Evolutionary conservation across 768 basidiomycete species (phyloP).

Genomic region (Boletus rufocinnamomeus): DNA sequence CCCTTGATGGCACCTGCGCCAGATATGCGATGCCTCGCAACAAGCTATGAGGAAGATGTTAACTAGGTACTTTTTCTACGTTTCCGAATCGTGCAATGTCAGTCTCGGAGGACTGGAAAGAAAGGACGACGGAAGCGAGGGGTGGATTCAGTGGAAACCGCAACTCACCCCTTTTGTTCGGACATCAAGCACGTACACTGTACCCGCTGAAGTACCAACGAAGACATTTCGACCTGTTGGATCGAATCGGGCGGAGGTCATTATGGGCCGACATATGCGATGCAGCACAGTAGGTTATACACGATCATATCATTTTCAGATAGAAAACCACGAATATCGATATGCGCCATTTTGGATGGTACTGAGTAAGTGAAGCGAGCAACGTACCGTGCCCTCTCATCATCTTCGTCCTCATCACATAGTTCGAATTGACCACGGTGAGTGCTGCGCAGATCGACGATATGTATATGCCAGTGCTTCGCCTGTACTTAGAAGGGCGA

Average conservation of each 20-base stretch:
- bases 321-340: no score
- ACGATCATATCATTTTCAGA: not conserved
- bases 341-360: no score
- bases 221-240: conserved; percentile 86
- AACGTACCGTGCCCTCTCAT: conserved; percentile 49
- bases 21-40: conserved; percentile 71
- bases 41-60: conserved; percentile 49
- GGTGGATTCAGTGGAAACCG: not conserved
- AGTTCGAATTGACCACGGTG: conserved; percentile 69
- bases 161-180: conserved; percentile 68
- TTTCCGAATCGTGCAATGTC: not conserved
- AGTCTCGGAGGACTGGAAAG: not conserved
- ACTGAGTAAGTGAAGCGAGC: not conserved
- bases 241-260: conserved; percentile 76
- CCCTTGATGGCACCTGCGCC: conserved; percentile 78
- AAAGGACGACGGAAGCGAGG: not conserved
- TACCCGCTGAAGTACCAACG: conserved; percentile 80
- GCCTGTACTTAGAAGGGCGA: conserved; percentile 76
- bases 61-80: not conserved
- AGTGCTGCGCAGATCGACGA: conserved; percentile 74
- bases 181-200: conserved; percentile 84
- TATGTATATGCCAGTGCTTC: conserved; percentile 83
- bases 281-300: not conserved
- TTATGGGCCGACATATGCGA: conserved; percentile 51
- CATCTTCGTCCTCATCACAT: conserved; percentile 58